A percentile compares a stretch with the other conserved stretches of the same genome.
These are phyloP conservation scores for Phytophthora foliorum DNA, from an alignment of 352 stramenopile species.

Conservation along the genomic window DNA sequence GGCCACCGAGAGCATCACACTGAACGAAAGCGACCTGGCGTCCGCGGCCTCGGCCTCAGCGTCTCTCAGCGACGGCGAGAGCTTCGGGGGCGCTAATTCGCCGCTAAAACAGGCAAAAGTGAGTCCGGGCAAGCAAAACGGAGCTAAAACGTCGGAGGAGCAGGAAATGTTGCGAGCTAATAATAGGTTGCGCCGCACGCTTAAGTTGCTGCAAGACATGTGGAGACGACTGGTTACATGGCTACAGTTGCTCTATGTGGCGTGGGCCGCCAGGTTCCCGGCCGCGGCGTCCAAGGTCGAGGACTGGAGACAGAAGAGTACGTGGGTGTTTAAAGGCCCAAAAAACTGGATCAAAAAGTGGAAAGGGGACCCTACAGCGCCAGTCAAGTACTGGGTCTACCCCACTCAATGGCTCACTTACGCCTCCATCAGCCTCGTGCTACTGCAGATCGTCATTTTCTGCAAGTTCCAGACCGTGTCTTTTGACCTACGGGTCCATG, in stretches of 20 bases:
- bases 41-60: slow-evolving; percentile 11
- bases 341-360: slow-evolving; percentile 35
- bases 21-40: slow-evolving; percentile 44
- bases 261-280: slow-evolving; percentile 36
- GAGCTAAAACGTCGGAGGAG: slow-evolving; percentile 21
- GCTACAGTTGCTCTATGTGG: slow-evolving; percentile 35
- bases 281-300: slow-evolving; percentile 25
- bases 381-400: slow-evolving; percentile 74
- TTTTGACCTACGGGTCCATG: slow-evolving; percentile 66
- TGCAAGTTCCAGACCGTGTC: slow-evolving; percentile 58
- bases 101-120: slow-evolving; percentile 32
- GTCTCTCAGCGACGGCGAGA: slow-evolving; percentile 19
- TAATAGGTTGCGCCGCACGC: not conserved
- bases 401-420: slow-evolving; percentile 75
- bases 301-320: slow-evolving; percentile 23
- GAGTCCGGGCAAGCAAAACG: slow-evolving; percentile 21
- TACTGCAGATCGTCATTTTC: slow-evolving; percentile 57
- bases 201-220: slow-evolving; percentile 27
- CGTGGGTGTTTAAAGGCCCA: slow-evolving; percentile 14
- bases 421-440: slow-evolving; percentile 56
- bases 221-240: slow-evolving; percentile 21
- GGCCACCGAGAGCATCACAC: slow-evolving; percentile 40
- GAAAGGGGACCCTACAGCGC: slow-evolving; percentile 27
- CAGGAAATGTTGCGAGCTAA: slow-evolving; percentile 9
- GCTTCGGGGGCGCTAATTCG: slow-evolving; percentile 23